Conservation (phyloP, 495 filamentous ascomycete species). For the Aspergillus egyptiacus region DNA sequence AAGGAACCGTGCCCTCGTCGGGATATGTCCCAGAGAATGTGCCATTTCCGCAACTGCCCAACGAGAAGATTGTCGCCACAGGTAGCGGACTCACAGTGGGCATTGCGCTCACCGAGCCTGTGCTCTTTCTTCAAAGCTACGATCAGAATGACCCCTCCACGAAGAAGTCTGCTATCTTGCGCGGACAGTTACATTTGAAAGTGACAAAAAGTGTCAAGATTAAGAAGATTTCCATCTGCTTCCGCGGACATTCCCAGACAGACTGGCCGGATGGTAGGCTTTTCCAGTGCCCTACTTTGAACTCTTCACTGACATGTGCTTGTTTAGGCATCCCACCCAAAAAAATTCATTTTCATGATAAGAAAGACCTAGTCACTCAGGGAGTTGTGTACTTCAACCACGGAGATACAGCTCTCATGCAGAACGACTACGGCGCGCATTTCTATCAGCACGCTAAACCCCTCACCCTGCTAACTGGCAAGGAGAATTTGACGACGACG, state of each 20-base stretch:
- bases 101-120: conserved; percentile 79
- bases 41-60: conserved; percentile 34
- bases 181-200: conserved; percentile 76
- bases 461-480: conserved; percentile 39
- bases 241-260: conserved; percentile 78
- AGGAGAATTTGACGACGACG: conserved; percentile 35
- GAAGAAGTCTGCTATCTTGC: conserved; percentile 73
- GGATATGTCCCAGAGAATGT: conserved; percentile 24
- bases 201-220: conserved; percentile 89
- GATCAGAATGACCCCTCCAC: conserved; percentile 68
- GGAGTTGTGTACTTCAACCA: conserved; percentile 47
- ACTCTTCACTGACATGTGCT: conserved; percentile 11
- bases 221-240: conserved; percentile 84
- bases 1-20: conserved; percentile 8
- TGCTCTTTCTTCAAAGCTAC: conserved; percentile 84
- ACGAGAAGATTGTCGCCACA: conserved; percentile 65
- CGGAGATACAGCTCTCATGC: conserved; percentile 58
- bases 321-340: conserved; percentile 74
- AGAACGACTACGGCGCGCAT: conserved; percentile 50
- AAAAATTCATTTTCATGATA: conserved; percentile 79
- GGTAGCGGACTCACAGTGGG: conserved; percentile 67
- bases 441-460: conserved; percentile 41
- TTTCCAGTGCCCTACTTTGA: conserved; percentile 3
- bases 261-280: conserved; percentile 89
- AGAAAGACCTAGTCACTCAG: conserved; percentile 49